Percentiles rank a stretch among this genome's conserved stretches.
phyloP scores from a whole-genome alignment of 345 rosid genomes.

The Populus alba region DNA sequence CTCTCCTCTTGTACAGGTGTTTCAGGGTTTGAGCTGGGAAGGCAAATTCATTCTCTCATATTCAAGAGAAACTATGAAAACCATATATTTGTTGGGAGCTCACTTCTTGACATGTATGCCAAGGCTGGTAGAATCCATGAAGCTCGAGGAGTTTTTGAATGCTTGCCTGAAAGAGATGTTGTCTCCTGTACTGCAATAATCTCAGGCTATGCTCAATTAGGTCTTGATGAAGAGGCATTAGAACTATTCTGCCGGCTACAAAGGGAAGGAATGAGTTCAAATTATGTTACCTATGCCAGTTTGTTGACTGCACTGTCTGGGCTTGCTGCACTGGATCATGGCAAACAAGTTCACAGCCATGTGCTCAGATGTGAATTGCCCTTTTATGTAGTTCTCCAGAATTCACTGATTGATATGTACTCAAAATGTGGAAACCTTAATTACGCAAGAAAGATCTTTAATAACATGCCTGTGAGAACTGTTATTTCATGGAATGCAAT shows the following conservation, averaged over 20 bases:
- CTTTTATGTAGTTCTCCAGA: constrained; percentile 62
- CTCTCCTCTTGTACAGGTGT: constrained; percentile 60
- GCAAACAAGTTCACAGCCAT: constrained; percentile 81
- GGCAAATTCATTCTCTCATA: constrained; percentile 69
- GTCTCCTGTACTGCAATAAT: constrained; percentile 91
- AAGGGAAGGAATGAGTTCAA: constrained; percentile 70
- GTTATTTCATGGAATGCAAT: constrained; percentile 78
- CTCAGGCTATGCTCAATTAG: constrained; percentile 84
- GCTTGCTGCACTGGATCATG: constrained; percentile 74
- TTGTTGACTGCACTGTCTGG: constrained; percentile 74
- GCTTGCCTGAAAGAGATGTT: constrained; percentile 84
- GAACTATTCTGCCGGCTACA: constrained; percentile 57
- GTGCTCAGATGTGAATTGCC: constrained; percentile 60
- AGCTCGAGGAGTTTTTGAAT: constrained; percentile 68
- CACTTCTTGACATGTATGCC: constrained; percentile 95
- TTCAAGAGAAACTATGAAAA: constrained; percentile 55
- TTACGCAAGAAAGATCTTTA: constrained; percentile 60
- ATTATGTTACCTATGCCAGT: constrained; percentile 83
- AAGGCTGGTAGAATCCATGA: constrained; percentile 75
- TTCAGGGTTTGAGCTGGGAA: constrained; percentile 54
- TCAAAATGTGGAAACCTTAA: constrained; percentile 79
- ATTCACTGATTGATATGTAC: constrained; percentile 87
- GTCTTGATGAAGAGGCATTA: constrained; percentile 75
- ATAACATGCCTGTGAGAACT: constrained; percentile 70
- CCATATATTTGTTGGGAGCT: constrained; percentile 79